These are phyloP conservation scores for Rhizopogon rudus DNA, from an alignment of 768 basidiomycete genomes.

Conservation along the genomic window DNA sequence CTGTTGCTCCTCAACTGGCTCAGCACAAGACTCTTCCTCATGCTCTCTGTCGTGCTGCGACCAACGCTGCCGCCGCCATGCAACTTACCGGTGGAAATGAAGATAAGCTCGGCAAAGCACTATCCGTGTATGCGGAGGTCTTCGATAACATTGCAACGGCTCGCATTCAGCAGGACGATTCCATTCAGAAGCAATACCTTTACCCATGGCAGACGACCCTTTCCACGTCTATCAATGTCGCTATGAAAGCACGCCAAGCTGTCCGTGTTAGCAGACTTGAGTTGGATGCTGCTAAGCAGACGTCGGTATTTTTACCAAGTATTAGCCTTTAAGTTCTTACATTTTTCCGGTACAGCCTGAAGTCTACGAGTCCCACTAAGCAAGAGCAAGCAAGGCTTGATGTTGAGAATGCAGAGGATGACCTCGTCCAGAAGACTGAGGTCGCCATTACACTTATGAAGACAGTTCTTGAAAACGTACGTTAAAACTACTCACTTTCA, in stretches of 20 bases:
- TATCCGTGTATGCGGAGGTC: slow-evolving; percentile 73
- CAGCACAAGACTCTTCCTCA: slow-evolving; percentile 98
- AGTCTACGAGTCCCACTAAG: slow-evolving; percentile 65
- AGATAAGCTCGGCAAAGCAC: slow-evolving; percentile 72
- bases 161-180: slow-evolving; percentile 72
- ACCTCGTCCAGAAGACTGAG: slow-evolving; percentile 96
- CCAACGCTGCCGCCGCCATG: slow-evolving; percentile 47
- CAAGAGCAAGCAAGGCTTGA: slow-evolving; percentile 93
- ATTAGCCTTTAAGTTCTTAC: not conserved
- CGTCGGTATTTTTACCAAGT: slow-evolving; percentile 39
- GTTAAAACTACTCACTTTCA: slow-evolving; percentile 22
- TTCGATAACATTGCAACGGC: slow-evolving; percentile 84
- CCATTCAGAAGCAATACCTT: slow-evolving; percentile 63
- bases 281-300: slow-evolving; percentile 87
- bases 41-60: slow-evolving; percentile 81
- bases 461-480: slow-evolving; percentile 94
- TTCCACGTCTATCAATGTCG: slow-evolving; percentile 76
- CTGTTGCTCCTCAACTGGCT: slow-evolving; percentile 46
- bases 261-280: slow-evolving; percentile 78
- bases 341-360: slow-evolving; percentile 49
- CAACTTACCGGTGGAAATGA: slow-evolving; percentile 40
- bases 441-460: slow-evolving; percentile 96
- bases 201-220: slow-evolving; percentile 88
- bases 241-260: slow-evolving; percentile 88
- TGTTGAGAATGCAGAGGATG: slow-evolving; percentile 91